Conservation (phyloP, 495 filamentous ascomycete genomes). For the Bryoglossum gracile region DNA sequence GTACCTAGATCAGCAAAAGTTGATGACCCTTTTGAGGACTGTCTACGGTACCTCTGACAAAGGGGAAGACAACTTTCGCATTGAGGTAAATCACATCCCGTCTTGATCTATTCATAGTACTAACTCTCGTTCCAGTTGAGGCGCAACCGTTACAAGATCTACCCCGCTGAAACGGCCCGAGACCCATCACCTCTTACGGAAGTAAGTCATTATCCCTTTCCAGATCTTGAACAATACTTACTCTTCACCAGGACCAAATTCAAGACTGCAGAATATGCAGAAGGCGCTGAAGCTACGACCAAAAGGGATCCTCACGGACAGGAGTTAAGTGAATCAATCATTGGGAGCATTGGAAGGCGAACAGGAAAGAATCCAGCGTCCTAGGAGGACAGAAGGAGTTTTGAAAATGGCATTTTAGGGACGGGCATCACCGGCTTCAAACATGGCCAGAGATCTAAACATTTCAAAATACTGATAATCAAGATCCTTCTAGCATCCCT, state of each 20-base stretch:
- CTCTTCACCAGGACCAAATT: slow-evolving; percentile 4
- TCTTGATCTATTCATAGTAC: neutral
- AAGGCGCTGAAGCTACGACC: neutral
- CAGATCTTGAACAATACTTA: neutral
- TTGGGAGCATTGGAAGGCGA: no score
- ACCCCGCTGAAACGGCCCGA: slow-evolving; percentile 4
- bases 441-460: no score
- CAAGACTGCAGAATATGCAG: slow-evolving; percentile 6
- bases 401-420: no score
- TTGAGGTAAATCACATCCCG: slow-evolving; percentile 2
- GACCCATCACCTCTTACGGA: neutral
- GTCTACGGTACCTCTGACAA: slow-evolving; percentile 8
- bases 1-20: slow-evolving; percentile 14
- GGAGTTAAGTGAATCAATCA: no score
- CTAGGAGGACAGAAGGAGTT: no score
- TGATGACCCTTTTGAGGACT: slow-evolving; percentile 4
- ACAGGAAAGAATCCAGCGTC: no score
- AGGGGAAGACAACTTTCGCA: slow-evolving; percentile 11
- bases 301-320: no score
- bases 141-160: slow-evolving; percentile 19
- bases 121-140: slow-evolving; percentile 4
- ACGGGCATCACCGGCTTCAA: no score
- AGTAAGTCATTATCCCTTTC: neutral
- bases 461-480: no score
- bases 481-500: no score